Evolutionary conservation across 768 basidiomycete genomes (phyloP).

Genomic region (Paxillus rubicundulus): DNA sequence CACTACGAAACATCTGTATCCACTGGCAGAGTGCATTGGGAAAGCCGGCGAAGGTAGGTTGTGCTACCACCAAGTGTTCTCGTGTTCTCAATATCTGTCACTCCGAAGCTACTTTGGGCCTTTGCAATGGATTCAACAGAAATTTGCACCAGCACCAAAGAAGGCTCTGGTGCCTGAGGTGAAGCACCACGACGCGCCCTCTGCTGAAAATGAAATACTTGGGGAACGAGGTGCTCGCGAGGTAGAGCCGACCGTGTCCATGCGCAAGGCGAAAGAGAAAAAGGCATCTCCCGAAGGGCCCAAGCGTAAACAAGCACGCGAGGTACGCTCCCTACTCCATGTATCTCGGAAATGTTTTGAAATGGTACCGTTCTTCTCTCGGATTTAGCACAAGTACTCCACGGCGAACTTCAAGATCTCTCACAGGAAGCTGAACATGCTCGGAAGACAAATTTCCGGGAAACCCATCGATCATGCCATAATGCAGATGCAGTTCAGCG

Average conservation of each 20-base stretch:
- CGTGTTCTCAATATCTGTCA: conserved; percentile 1
- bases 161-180: conserved; percentile 44
- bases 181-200: conserved; percentile 34
- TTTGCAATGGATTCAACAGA: conserved; percentile 62
- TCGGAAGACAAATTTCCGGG: conserved; percentile 83
- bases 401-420: conserved; percentile 94
- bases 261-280: conserved; percentile 17
- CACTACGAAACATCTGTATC: conserved; percentile 13
- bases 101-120: conserved; percentile 53
- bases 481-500: conserved; percentile 93
- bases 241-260: conserved; percentile 15
- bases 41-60: conserved; percentile 46
- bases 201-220: conserved; percentile 43
- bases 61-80: background rate
- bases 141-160: conserved; percentile 48
- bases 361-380: conserved; percentile 16
- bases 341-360: background rate
- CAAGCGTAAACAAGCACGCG: conserved; percentile 26
- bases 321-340: conserved; percentile 19
- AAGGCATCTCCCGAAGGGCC: conserved; percentile 9
- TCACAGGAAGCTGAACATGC: conserved; percentile 86
- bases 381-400: conserved; percentile 81
- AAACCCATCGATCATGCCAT: conserved; percentile 95
- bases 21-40: conserved; percentile 33
- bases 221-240: conserved; percentile 28